A percentile compares a stretch with the other conserved stretches of the same genome.
Evolutionary conservation across 176 grass and related monocot species (phyloP).

Genomic region (Areca catechu): DNA sequence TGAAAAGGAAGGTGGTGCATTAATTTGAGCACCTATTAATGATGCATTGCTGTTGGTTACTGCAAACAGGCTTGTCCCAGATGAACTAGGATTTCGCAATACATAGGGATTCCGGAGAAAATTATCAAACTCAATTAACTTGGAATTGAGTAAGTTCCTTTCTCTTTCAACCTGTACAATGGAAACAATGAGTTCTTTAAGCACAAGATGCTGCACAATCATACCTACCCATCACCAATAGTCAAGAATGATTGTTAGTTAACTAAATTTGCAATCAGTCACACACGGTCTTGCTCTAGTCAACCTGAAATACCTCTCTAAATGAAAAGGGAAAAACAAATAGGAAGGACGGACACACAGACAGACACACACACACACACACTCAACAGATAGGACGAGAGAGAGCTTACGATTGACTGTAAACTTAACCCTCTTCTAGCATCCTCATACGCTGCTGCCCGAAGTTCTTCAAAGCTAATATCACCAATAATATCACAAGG

Average conservation of each 20-base stretch:
- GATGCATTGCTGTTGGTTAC: slow-evolving; percentile 32
- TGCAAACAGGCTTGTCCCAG: slow-evolving; percentile 22
- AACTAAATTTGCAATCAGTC: no score
- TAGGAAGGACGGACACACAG: no score
- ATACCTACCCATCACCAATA: no score
- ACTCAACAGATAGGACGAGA: not conserved
- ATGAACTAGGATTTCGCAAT: slow-evolving; percentile 33
- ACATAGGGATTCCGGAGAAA: slow-evolving; percentile 41
- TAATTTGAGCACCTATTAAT: slow-evolving; percentile 45
- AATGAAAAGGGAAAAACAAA: not conserved
- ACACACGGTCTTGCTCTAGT: no score
- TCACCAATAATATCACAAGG: slow-evolving; percentile 81
- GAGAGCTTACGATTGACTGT: slow-evolving; percentile 65
- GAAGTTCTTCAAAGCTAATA: slow-evolving; percentile 74
- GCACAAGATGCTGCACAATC: no score
- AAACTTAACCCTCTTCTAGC: slow-evolving; percentile 51
- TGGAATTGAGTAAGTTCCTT: slow-evolving; percentile 67
- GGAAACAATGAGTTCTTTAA: slow-evolving; percentile 7
- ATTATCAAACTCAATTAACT: slow-evolving; percentile 77
- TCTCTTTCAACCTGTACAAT: slow-evolving; percentile 66
- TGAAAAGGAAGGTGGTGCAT: slow-evolving; percentile 43
- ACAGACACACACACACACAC: no score
- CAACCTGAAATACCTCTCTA: no score
- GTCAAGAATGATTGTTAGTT: no score
- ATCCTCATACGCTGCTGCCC: slow-evolving; percentile 72